A percentile compares a stretch with the other conserved stretches of the same genome.
These are phyloP conservation scores for Dactylellina drechsleri DNA, from an alignment of 2,329 filamentous ascomycete species.

Conservation along the genomic window DNA sequence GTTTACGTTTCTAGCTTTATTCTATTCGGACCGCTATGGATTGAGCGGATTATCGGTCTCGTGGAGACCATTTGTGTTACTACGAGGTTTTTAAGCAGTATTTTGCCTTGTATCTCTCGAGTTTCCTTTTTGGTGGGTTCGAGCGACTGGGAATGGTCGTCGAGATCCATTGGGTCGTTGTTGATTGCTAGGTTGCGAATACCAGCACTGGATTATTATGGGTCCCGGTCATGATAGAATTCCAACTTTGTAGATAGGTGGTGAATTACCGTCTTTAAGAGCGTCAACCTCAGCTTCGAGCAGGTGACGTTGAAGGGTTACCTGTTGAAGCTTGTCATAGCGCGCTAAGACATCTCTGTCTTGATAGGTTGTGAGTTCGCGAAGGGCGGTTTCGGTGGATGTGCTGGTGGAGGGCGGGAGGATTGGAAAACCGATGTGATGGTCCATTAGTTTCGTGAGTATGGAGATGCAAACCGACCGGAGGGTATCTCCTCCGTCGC, in stretches of 20 bases:
- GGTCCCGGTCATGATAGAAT: constrained; percentile 16
- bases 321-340: constrained; percentile 44
- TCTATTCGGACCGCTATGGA: constrained; percentile 51
- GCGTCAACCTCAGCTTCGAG: constrained; percentile 48
- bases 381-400: constrained; percentile 27
- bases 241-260: not conserved
- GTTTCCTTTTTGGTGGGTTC: constrained; percentile 30
- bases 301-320: constrained; percentile 29
- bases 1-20: constrained; percentile 51
- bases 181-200: constrained; percentile 20
- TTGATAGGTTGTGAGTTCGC: constrained; percentile 33
- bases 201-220: constrained; percentile 34
- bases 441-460: constrained; percentile 35
- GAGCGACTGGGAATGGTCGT: constrained; percentile 21
- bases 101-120: constrained; percentile 39
- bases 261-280: constrained; percentile 30
- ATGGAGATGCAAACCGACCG: constrained; percentile 40
- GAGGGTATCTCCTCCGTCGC: constrained; percentile 3
- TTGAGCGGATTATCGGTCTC: constrained; percentile 44
- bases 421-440: constrained; percentile 48
- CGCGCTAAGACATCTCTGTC: constrained; percentile 17
- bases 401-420: constrained; percentile 35
- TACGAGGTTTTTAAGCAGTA: constrained; percentile 45
- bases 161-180: constrained; percentile 48
- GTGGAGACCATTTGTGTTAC: constrained; percentile 49